Conservation (phyloP, 495 filamentous ascomycete genomes). For the Echria macrotheca region DNA sequence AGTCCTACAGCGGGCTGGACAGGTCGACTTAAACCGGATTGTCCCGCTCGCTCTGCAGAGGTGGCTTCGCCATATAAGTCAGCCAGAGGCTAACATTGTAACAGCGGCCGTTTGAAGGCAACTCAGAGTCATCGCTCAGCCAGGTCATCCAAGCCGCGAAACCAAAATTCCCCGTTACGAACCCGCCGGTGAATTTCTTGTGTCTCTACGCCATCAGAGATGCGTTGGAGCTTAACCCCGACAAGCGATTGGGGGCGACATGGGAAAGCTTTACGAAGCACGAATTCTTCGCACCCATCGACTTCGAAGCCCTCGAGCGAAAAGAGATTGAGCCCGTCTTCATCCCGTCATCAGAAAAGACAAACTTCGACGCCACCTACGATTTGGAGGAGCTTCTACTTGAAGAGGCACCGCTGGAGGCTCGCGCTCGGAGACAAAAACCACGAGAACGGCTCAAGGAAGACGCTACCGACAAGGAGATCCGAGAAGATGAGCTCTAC, state of each 20-base stretch:
- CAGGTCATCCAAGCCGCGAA: conserved; percentile 75
- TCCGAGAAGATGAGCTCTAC: conserved; percentile 89
- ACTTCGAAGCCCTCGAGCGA: conserved; percentile 78
- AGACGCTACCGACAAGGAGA: conserved; percentile 93
- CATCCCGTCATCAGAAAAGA: conserved; percentile 89
- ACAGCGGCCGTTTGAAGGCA: conserved; percentile 84
- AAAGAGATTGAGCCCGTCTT: conserved; percentile 93
- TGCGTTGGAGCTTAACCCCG: conserved; percentile 73
- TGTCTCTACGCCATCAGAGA: conserved; percentile 83
- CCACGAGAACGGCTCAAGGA: conserved; percentile 85
- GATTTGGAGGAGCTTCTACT: conserved; percentile 90
- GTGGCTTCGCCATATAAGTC: conserved; percentile 8
- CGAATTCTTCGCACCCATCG: conserved; percentile 79
- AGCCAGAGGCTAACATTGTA: conserved; percentile 31
- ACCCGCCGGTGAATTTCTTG: conserved; percentile 75
- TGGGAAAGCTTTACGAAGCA: conserved; percentile 81
- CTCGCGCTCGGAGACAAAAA: conserved; percentile 85
- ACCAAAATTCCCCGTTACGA: conserved; percentile 83
- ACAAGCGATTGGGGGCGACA: conserved; percentile 71
- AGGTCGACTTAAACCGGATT: too few relatives aligned
- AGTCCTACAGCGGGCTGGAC: neutral
- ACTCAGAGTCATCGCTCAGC: conserved; percentile 72
- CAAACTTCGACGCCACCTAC: conserved; percentile 98
- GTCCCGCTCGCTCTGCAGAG: neutral
- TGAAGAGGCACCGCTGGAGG: conserved; percentile 93